Evolutionary conservation across 225 moss, liverwort and hornwort genomes (phyloP).

Genomic region (Anthoceros angustus): DNA sequence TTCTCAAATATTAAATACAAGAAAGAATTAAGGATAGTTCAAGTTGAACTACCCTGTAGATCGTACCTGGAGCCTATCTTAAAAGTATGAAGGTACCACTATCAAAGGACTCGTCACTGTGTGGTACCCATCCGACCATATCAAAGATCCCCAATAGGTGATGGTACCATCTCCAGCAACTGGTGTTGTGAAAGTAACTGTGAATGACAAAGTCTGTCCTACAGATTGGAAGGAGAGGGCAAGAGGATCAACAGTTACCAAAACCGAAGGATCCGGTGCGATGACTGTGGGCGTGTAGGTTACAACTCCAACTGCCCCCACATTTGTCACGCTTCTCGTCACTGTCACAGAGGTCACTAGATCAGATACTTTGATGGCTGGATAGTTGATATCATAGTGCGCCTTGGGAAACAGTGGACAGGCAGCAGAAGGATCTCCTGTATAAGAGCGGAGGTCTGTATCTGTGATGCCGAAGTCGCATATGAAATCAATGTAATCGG

Average conservation of each 20-base stretch:
- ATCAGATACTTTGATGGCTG: slow-evolving; percentile 12
- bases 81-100: background rate
- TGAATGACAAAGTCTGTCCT: slow-evolving; percentile 6
- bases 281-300: background rate
- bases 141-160: slow-evolving; percentile 24
- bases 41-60: too few species aligned
- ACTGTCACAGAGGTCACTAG: slow-evolving; percentile 4
- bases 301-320: slow-evolving; percentile 9
- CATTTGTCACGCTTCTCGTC: slow-evolving; percentile 25
- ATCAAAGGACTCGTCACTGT: slow-evolving; percentile 23
- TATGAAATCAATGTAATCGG: slow-evolving; percentile 5
- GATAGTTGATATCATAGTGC: slow-evolving; percentile 32
- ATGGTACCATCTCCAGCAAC: background rate
- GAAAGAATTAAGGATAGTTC: too few species aligned
- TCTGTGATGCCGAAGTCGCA: slow-evolving; percentile 15
- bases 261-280: background rate
- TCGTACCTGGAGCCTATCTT: background rate
- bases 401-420: slow-evolving; percentile 12
- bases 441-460: slow-evolving; percentile 11
- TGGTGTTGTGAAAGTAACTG: background rate
- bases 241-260: slow-evolving; percentile 2
- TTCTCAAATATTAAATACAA: too few species aligned
- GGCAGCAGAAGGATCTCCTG: slow-evolving; percentile 13
- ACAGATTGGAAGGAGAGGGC: slow-evolving; percentile 4
- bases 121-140: slow-evolving; percentile 30